Percentiles rank a stretch among this genome's conserved stretches.
phyloP scores from a whole-genome alignment of 2,329 filamentous ascomycete species.

The Rutstroemia sp. region DNA sequence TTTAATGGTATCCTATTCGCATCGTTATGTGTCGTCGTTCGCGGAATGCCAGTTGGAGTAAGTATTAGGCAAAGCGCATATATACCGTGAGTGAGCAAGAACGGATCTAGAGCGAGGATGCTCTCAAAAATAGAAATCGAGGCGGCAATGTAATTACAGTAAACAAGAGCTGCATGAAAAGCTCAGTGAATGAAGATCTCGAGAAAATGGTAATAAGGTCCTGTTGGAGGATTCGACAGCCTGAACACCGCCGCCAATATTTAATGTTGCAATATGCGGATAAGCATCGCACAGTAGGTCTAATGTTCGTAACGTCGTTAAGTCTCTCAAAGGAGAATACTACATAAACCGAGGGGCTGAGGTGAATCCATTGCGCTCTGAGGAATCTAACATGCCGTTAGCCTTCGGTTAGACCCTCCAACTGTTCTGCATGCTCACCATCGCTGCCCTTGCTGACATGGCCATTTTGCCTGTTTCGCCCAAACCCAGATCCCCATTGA shows the following conservation, averaged over 20 bases:
- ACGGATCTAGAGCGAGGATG: background rate
- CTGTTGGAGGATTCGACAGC: conserved; percentile 9
- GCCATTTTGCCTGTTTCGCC: conserved; percentile 48
- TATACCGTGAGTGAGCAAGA: conserved; percentile 5
- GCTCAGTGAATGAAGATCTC: background rate
- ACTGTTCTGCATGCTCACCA: conserved; percentile 35
- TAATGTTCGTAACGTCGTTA: conserved; percentile 26
- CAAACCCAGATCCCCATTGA: conserved; percentile 53
- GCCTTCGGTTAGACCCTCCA: conserved; percentile 22
- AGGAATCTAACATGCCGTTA: conserved; percentile 27
- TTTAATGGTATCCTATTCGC: conserved; percentile 28
- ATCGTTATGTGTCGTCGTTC: conserved; percentile 20
- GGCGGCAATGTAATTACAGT: conserved; percentile 7
- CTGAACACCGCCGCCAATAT: conserved; percentile 13
- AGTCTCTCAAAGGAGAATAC: conserved; percentile 11
- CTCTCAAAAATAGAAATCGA: conserved; percentile 1
- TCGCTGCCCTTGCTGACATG: conserved; percentile 53
- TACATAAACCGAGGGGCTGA: conserved; percentile 10
- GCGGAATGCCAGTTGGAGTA: conserved; percentile 14
- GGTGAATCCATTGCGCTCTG: conserved; percentile 24
- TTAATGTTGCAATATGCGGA: conserved; percentile 14
- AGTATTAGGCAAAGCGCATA: conserved; percentile 4
- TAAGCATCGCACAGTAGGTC: conserved; percentile 15
- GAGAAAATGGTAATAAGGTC: background rate
- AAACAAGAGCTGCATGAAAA: conserved; percentile 3